Evolutionary conservation across 2,329 filamentous ascomycete genomes (phyloP), one percentile per base, ranked within the genome.

Genomic region (Phialemoniopsis sp.): DNA sequence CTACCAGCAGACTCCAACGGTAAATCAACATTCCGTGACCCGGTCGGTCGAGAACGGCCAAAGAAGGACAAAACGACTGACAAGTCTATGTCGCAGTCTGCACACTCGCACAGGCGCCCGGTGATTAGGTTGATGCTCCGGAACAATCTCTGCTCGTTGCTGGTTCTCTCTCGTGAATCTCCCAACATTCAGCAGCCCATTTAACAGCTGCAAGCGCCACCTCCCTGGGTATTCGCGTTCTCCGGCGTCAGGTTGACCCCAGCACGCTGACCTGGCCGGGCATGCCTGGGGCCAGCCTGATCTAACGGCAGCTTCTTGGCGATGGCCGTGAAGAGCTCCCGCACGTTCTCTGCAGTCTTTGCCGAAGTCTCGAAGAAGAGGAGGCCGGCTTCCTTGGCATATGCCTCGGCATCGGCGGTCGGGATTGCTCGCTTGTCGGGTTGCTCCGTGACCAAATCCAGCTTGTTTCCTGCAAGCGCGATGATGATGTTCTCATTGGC

Each of bases 401-500:
- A 98, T 39, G 90, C 89, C 67, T 96, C 89, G 50, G 93, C 94
- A 54, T 98, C 93, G 51, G 85, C 85, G 16, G 87, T 85, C 45
- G 83, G 62, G 46, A 98, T 93, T 32, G 90, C 93, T 57, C 93
- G 86, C 79, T 97, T 97, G 63, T 96, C 91, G 35, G 91, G 91
- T 60, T 88, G 87, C 59, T 95, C 90, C 47, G 82, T 90, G 46
- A 96, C 93, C 53, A 98, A 73, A 76, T 98, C 93, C 58, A 95
- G 76, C 72, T 98, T 97, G 77, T 98, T 98, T 47, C 93, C 93
- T 38, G 91, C 93, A 32, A 98, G 82, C 34, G 93, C 93, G 58
- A 98, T 98, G 66, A 98, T 90, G 64, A 98, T 98, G 68, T 97
- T 97, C 68, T 98, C 93, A 72, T 97, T 98, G 47, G 94, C 93